Evolutionary conservation across 192 early-diverging fungal species (phyloP).

Genomic region (Backusella parvicylindrica): DNA sequence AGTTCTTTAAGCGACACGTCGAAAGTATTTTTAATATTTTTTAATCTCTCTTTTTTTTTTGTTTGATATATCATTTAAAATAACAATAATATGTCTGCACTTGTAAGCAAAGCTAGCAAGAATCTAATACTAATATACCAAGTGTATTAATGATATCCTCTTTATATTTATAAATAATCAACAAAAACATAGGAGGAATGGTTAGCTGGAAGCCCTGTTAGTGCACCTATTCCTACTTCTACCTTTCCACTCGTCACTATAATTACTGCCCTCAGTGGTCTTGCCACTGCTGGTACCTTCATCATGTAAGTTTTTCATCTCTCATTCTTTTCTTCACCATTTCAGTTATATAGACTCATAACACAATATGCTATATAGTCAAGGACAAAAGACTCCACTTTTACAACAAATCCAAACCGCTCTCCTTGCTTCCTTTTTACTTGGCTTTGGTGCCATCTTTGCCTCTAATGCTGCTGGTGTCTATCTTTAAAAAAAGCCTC

Average conservation of each 20-base stretch:
- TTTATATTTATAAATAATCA: background rate
- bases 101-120: conserved; percentile 1
- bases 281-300: conserved; percentile 23
- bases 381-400: conserved; percentile 11
- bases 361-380: conserved; percentile 1
- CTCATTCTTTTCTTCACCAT: background rate
- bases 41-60: background rate
- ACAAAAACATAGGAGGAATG: conserved; percentile 18
- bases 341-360: too few relatives aligned
- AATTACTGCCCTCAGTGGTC: conserved; percentile 8
- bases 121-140: too few relatives aligned
- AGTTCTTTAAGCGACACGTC: background rate
- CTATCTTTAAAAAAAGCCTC: conserved; percentile 28
- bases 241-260: conserved; percentile 18
- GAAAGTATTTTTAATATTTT: background rate
- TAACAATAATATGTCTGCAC: conserved; percentile 15
- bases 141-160: background rate
- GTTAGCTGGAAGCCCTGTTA: conserved; percentile 15
- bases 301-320: conserved; percentile 22
- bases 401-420: conserved; percentile 27
- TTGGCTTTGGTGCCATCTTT: conserved; percentile 38
- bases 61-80: background rate
- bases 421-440: conserved; percentile 31
- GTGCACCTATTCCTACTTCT: conserved; percentile 20
- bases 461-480: conserved; percentile 39